phyloP scores from a whole-genome alignment of 202 grass and related monocot species.

The Saccharum hybrid region DNA sequence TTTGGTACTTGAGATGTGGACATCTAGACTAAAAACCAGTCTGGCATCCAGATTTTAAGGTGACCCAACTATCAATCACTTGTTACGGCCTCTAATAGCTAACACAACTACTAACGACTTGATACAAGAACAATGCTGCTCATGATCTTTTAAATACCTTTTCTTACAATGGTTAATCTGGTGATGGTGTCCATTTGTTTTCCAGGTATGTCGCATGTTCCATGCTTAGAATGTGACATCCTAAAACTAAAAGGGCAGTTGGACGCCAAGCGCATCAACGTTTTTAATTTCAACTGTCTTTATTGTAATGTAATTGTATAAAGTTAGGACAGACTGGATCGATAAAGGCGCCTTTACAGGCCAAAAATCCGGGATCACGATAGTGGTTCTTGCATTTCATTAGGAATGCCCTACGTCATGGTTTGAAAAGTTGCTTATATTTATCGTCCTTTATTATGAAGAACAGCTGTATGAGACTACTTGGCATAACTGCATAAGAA shows the following conservation, averaged over 20 bases:
- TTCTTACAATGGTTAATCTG: not conserved
- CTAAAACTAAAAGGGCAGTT: not conserved
- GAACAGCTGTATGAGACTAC: too few species aligned
- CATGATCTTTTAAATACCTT: not conserved
- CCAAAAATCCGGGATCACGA: not conserved
- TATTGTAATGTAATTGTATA: not conserved
- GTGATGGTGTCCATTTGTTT: not conserved
- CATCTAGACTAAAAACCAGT: not conserved
- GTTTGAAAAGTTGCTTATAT: not conserved
- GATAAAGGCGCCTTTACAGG: not conserved
- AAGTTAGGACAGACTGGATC: not conserved
- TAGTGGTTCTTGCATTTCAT: not conserved
- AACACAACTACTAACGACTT: not conserved
- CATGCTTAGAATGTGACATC: not conserved
- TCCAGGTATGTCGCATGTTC: not conserved
- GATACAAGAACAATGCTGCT: not conserved
- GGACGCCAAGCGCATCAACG: not conserved
- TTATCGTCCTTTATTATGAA: not conserved
- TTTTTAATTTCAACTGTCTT: not conserved
- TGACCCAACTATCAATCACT: too few species aligned
- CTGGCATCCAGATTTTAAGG: not conserved
- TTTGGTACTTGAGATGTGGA: not conserved
- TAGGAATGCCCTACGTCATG: not conserved
- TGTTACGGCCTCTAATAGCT: too few species aligned
- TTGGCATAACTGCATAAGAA: not conserved